Conservation (phyloP, 495 filamentous ascomycete species). For the Penicillium antarcticum region DNA sequence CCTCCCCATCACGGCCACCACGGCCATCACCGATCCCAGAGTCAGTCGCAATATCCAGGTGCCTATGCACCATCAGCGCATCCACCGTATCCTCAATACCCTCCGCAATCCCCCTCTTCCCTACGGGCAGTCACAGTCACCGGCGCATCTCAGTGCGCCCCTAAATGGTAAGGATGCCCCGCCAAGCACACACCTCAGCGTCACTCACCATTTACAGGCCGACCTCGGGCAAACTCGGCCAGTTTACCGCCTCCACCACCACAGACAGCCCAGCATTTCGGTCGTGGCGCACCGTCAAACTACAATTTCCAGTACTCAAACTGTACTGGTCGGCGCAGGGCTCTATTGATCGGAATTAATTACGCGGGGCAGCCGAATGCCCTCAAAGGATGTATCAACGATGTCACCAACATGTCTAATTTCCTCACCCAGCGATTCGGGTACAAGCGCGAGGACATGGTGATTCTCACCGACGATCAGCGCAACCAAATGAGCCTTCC, state of each 20-base stretch:
- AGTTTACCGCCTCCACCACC: constrained; percentile 40
- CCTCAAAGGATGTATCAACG: constrained; percentile 92
- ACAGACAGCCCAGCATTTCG: constrained; percentile 54
- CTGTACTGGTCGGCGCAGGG: constrained; percentile 86
- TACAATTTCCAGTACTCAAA: constrained; percentile 88
- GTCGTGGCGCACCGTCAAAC: constrained; percentile 68
- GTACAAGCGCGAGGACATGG: constrained; percentile 96
- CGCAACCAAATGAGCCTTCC: constrained; percentile 92
- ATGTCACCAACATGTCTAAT: constrained; percentile 93
- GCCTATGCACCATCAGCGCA: constrained; percentile 14
- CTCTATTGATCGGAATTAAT: constrained; percentile 94
- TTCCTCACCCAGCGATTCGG: constrained; percentile 83
- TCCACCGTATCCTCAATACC: constrained; percentile 17
- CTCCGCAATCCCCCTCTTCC: constrained; percentile 13
- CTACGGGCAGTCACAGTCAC: constrained; percentile 5
- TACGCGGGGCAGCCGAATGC: constrained; percentile 90
- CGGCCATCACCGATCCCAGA: background rate
- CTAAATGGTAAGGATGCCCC: constrained; percentile 11
- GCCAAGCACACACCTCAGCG: background rate
- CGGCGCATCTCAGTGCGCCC: constrained; percentile 7
- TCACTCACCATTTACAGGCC: constrained; percentile 5
- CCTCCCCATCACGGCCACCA: background rate
- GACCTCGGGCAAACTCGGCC: constrained; percentile 10
- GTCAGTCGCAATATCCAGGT: constrained; percentile 1
- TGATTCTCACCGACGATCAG: constrained; percentile 95